Evolutionary conservation across 1,139 yeast species (phyloP).

Genomic region (Debaryomycetaceae sp.): DNA sequence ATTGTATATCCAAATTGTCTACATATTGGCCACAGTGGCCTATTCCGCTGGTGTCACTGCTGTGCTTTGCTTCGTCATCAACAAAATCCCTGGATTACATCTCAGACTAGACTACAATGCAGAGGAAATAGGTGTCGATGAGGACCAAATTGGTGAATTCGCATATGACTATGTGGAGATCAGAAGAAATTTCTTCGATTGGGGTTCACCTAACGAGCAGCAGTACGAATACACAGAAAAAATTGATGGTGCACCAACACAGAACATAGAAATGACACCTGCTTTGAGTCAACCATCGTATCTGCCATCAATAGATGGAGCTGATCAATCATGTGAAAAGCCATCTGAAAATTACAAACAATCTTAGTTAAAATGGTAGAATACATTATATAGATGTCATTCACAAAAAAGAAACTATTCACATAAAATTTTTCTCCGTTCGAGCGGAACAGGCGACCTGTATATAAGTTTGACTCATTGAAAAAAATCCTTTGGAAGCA

Average conservation of each 20-base stretch:
- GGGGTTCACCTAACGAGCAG: slow-evolving; percentile 22
- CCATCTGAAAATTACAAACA: neutral
- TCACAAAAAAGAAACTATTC: neutral
- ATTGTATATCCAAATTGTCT: slow-evolving; percentile 84
- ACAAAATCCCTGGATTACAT: slow-evolving; percentile 79
- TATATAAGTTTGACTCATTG: neutral
- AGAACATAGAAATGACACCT: neutral
- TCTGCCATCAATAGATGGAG: neutral
- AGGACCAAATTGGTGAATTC: slow-evolving; percentile 96
- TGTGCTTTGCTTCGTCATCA: slow-evolving; percentile 66
- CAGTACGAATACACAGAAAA: neutral
- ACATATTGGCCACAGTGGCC: slow-evolving; percentile 69
- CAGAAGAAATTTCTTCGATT: slow-evolving; percentile 85
- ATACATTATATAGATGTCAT: neutral
- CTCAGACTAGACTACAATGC: slow-evolving; percentile 80
- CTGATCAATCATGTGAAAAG: neutral
- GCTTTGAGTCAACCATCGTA: neutral
- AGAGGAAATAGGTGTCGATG: slow-evolving; percentile 89
- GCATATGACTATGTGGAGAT: slow-evolving; percentile 98
- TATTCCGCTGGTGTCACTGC: slow-evolving; percentile 80
- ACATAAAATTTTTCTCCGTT: neutral
- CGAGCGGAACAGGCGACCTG: neutral
- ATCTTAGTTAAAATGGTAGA: too few species aligned
- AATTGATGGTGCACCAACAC: neutral
- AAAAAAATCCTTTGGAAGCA: neutral